Base-by-base conservation (phyloP, 176 grass and related monocot species). In the Themeda triandra region DNA sequence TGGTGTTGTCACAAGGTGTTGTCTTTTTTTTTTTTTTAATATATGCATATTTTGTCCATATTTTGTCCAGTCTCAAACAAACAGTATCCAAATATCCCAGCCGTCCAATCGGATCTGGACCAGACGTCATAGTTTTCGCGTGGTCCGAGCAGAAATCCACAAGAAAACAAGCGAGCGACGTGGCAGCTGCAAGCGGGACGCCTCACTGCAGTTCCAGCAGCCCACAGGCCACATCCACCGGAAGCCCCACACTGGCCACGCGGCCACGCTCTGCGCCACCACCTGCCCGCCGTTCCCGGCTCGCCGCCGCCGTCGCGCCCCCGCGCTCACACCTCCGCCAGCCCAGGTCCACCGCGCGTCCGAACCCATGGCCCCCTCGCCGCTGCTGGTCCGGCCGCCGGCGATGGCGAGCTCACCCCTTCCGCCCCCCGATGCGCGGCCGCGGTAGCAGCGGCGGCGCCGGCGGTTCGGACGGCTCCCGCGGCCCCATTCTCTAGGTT, bases 331-430 rank as follows among this genome's bases (percentile, higher is more conserved):
- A 30, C 69, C 31, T 71, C 49, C 36, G 48, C 21, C 18, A 30
- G 29, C 72, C 29, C 14, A 28, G 17, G 23, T 40, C 77, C 31
- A 27, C 37, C 72, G 39, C 49, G 27, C 48, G 62, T 30, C 0
- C 28, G 28, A 62, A 58, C 41, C 30, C 74, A 90, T 90, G 89
- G 28, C 49, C 31, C 89, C 80, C 59, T 84, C 80, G 69, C 63
- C 84, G 75, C 68, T 90, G 39, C 75, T 87, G 75, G 74, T 83
- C 75, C 84, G 89, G 80, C 60, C 75, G 37, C 80, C 49, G 62
- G 46, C 89, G 89, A 39, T 41, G 85, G 37, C 89, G 19, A 87
- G 18, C 10, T 40, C 75, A 4, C 18, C 75, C 46, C 69, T 63
- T 8, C 14, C 24, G 13, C 63, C 62, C 75, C 59, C 75, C 84